Evolutionary conservation across 2,329 filamentous ascomycete species (phyloP), one percentile per base, ranked within the genome.

Genomic region (Teratosphaeriaceae sp.): DNA sequence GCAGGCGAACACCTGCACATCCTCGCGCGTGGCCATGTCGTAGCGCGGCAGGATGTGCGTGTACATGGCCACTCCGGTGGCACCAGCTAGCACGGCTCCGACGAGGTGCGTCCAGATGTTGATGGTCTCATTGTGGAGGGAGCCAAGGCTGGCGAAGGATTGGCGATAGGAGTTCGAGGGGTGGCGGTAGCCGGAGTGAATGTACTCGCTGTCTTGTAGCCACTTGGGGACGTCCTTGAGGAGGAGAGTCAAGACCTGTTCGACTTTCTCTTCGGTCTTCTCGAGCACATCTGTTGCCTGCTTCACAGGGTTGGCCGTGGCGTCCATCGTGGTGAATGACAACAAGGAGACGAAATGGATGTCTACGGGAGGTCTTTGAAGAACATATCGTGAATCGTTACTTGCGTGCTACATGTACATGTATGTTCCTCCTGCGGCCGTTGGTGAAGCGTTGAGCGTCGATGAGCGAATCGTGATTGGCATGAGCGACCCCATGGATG

Each of bases 31-130:
- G 5, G 85, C 84, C 2, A 73, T 70, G 7, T 71, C 71, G 57
- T 89, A 90, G 7, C 85, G 77, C 27, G 83, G 78, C 11, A 71
- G 70, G 27, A 89, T 66, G 38, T 73, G 65, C 19, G 62, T 59
- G 62, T 82, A 78, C 11, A 88, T 65, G 38, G 75, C 68, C 11
- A 68, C 49, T 1, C 71, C 76, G 1, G 70, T 65, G 5, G 70
- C 57, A 2, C 78, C 58, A 44, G 84, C 80, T 26, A 75, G 52
- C 1, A 84, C 39, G 9, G 82, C 77, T 6, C 87, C 88, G 30
- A 87, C 56, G 11, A 86, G 70, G 61, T 87, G 83, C 2, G 79
- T 74, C 62, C 82, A 85, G 55, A 86, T 85, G 61, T 87, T 87
- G 37, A 86, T 76, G 5, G 76, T 76, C 59, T 82, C 78, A 59